A percentile compares a stretch with the other conserved stretches of the same genome.
These are phyloP conservation scores for Epicoccum nigrum DNA, from an alignment of 2,329 filamentous ascomycete genomes.

Conservation along the genomic window DNA sequence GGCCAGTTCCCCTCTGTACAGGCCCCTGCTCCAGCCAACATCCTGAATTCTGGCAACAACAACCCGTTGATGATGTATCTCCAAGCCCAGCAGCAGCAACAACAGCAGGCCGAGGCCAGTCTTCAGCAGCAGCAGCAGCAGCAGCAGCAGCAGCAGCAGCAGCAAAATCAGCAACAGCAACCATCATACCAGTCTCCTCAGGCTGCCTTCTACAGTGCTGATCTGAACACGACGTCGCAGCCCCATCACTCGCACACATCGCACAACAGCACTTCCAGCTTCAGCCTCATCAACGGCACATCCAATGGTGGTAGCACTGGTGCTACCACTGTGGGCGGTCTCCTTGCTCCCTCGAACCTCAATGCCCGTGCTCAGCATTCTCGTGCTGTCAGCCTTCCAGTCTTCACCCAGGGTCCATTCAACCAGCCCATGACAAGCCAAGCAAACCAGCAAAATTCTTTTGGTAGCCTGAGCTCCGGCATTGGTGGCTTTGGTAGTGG, in stretches of 20 bases:
- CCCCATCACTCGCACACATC: conserved; percentile 65
- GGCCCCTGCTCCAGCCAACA: conserved; percentile 70
- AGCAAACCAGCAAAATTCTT: conserved; percentile 53
- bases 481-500: conserved; percentile 62
- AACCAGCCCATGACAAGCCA: conserved; percentile 50
- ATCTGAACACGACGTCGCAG: conserved; percentile 67
- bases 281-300: conserved; percentile 55
- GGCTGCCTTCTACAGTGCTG: conserved; percentile 74
- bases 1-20: conserved; percentile 66
- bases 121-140: conserved; percentile 44
- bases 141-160: conserved; percentile 36
- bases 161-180: conserved; percentile 33
- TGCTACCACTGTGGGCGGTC: conserved; percentile 74
- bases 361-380: conserved; percentile 67
- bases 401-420: conserved; percentile 66
- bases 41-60: conserved; percentile 78
- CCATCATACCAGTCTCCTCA: conserved; percentile 76
- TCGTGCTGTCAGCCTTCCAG: conserved; percentile 87
- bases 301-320: conserved; percentile 52
- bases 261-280: conserved; percentile 59
- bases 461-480: conserved; percentile 64
- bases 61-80: conserved; percentile 95
- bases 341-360: conserved; percentile 73
- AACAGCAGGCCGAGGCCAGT: conserved; percentile 50
- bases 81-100: conserved; percentile 65